Evolutionary conservation across 257 asterid species (phyloP), one percentile per base, ranked within the genome.

Genomic region (Solanum sparsipilum): DNA sequence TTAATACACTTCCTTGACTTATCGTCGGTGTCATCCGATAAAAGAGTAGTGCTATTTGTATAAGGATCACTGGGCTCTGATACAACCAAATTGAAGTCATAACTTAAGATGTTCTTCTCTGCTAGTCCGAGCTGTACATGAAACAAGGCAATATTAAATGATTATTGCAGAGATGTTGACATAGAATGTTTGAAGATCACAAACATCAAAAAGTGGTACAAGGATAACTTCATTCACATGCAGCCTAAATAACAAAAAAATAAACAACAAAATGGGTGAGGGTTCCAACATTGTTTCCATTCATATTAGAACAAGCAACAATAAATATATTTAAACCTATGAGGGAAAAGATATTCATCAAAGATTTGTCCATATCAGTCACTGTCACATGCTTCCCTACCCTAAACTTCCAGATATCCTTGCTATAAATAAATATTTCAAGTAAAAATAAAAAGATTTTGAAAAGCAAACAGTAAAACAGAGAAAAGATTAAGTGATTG

Each of bases 1-100:
- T 93, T 92, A 75, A 89, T 81, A 92, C 91, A 91, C 88, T 91
- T 95, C 81, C 92, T 86, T 76, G 98, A 92, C 91, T 84, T 93
- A 84, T 95, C 96, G 29, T 95, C 97, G 6, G 98, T 95, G 88
- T 96, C 99, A 92, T 96, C 99, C 44, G 98, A 97, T 89, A 97
- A 95, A 89, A 96, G 89, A 88, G 97, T 95, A 72, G 98, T 92
- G 96, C 98, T 97, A 93, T 92, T 96, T 90, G 99, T 96, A 86
- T 94, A 94, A 88, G 94, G 96, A 93, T 95, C 97, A 87, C 99
- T 97, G 76, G 91, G 98, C 89, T 97, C 99, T 65, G 98, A 95
- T 82, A 90, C 94, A 46, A 92, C 96, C 36, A 68, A 3, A 25
- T 68, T 32, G 12, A 68, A 29, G 75, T 68, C 38, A 68, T 68